Evolutionary conservation across 441 rosid species (phyloP), one percentile per base, ranked within the genome.

Genomic region (Bruguiera hainesii): DNA sequence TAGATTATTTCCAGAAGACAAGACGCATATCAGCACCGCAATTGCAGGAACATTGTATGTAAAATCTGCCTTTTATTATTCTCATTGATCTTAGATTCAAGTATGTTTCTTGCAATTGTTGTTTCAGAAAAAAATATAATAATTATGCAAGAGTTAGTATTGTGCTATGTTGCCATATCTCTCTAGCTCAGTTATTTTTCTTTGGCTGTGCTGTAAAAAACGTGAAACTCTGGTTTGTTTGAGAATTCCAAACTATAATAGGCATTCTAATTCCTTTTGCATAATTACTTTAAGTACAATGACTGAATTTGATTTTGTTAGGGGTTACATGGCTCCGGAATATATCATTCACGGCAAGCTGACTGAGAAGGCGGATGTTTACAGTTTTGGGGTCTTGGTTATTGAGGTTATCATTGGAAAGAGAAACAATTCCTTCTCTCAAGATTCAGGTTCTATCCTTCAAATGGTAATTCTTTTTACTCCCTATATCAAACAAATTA

Each of bases 251-350:
- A 23, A 23, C 58, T 10, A n/a, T 55, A 26, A 10, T 23, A 26
- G 58, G 15, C 28, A 23, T 26, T 16, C 16, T 10, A 23, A 2
- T 55, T 26, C 58, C 9, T 23, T 26, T 55, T 2, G 15, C 29
- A 23, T 55, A 23, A 20, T 26, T 3, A 3, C 28, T 55, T 23
- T 2, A n/a, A 9, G 19, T 21, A 13, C 19, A 23, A 18, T 63
- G 49, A 6, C 2, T 48, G 48, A 46, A 60, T 48, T 71, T 75
- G 67, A 60, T 35, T 60, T 52, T 72, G 64, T 55, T 69, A 93
- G 97, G 74, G 98, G 98, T 33, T 93, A 90, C 76, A 88, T 88
- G 98, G 97, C 97, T 49, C 98, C 98, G 0, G 98, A 92, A 57
- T 93, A 90, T 49, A 75, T 86, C 6, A 88, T 86, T 65, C 78